A percentile compares a stretch with the other conserved stretches of the same genome.
phyloP scores from a whole-genome alignment of 2,329 filamentous ascomycete species.

The Aspergillus candidus region DNA sequence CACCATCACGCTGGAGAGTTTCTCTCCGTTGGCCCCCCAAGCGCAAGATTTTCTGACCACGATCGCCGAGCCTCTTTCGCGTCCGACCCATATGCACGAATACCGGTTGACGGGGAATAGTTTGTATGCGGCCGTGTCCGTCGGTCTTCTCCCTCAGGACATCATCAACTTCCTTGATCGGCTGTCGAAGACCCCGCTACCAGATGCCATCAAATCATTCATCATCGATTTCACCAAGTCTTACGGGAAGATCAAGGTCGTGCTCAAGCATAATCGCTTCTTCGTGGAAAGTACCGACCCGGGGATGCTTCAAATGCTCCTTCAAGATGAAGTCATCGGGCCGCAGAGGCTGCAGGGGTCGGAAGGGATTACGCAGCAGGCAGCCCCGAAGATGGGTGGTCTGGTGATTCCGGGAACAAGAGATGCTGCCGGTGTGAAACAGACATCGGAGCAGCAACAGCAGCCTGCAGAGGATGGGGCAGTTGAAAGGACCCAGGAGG shows the following conservation, averaged over 20 bases:
- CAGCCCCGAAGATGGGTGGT: slow-evolving; percentile 77
- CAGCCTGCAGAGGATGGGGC: slow-evolving; percentile 33
- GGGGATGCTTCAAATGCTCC: slow-evolving; percentile 74
- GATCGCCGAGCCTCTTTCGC: slow-evolving; percentile 85
- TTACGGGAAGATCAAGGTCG: slow-evolving; percentile 92
- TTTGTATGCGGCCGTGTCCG: slow-evolving; percentile 89
- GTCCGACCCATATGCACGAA: slow-evolving; percentile 87
- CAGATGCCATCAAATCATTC: slow-evolving; percentile 71
- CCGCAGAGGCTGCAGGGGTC: slow-evolving; percentile 67
- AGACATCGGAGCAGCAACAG: slow-evolving; percentile 49
- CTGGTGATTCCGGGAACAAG: slow-evolving; percentile 93
- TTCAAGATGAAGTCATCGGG: slow-evolving; percentile 77
- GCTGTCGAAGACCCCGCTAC: slow-evolving; percentile 82
- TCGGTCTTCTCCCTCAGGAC: slow-evolving; percentile 82
- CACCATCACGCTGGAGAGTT: slow-evolving; percentile 88
- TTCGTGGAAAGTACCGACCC: slow-evolving; percentile 90
- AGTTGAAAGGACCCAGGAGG: slow-evolving; percentile 43
- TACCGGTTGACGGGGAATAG: slow-evolving; percentile 88
- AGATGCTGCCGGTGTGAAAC: slow-evolving; percentile 79
- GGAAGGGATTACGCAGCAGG: slow-evolving; percentile 69
- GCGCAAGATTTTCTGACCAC: slow-evolving; percentile 94
- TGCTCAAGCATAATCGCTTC: slow-evolving; percentile 89
- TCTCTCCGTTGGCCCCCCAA: slow-evolving; percentile 77
- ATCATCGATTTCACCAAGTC: slow-evolving; percentile 78
- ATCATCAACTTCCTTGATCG: slow-evolving; percentile 84